A percentile compares a stretch with the other conserved stretches of the same genome.
These are phyloP conservation scores for Noccaea bulbosa DNA, from an alignment of 345 rosid species.

Conservation along the genomic window DNA sequence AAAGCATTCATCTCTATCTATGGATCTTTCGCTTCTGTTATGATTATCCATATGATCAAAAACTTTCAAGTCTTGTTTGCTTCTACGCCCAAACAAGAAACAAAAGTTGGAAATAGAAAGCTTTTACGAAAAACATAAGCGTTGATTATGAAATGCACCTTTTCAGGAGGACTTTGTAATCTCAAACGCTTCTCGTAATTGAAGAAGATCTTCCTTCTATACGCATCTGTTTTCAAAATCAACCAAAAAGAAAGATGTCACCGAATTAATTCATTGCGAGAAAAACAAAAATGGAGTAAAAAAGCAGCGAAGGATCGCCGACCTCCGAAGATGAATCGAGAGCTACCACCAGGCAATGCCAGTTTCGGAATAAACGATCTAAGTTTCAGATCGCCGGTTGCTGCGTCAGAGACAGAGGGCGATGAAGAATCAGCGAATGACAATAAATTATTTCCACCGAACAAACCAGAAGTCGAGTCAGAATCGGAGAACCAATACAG, in stretches of 20 bases:
- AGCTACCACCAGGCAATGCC: conserved; percentile 63
- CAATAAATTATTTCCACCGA: conserved; percentile 40
- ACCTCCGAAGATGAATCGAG: conserved; percentile 74
- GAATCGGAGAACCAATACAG: conserved; percentile 51
- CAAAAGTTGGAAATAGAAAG: conserved; percentile 5
- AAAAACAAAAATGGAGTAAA: background rate
- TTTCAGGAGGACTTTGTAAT: conserved; percentile 89
- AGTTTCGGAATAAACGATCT: conserved; percentile 53
- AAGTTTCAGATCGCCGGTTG: conserved; percentile 38
- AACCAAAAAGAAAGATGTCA: background rate
- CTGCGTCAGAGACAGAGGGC: conserved; percentile 38
- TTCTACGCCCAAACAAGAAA: background rate
- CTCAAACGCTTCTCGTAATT: conserved; percentile 96
- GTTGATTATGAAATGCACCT: conserved; percentile 52
- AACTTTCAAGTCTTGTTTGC: conserved; percentile 6
- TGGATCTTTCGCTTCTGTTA: background rate
- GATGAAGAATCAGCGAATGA: conserved; percentile 59
- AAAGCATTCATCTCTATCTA: background rate
- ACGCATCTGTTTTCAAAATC: conserved; percentile 55
- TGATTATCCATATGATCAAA: background rate
- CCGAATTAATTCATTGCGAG: background rate
- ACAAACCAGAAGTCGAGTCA: conserved; percentile 42
- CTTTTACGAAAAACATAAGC: background rate
- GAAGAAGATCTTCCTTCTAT: conserved; percentile 85
- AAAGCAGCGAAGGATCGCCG: background rate